Evolutionary conservation across 768 basidiomycete genomes (phyloP), one percentile per base, ranked within the genome.

Genomic region (Pleurotus tuber-regium): DNA sequence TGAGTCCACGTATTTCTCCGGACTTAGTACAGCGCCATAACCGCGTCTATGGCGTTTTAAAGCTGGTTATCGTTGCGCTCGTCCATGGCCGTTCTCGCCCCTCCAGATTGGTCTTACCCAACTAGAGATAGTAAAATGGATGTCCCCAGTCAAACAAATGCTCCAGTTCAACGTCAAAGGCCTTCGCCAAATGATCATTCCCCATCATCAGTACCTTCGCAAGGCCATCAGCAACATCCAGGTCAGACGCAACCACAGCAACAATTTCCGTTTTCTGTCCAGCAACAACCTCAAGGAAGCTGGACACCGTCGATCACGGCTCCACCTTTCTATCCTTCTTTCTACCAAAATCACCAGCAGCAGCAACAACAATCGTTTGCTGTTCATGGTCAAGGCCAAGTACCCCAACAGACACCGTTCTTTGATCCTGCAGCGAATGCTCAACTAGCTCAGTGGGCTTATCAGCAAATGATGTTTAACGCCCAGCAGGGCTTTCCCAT

Each of bases 401-500:
- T 76, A 59, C 77, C 73, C 40, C 64, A 69, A 12, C 84, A 79
- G 59, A 66, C 73, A 57, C 77, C 78, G n/a, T 89, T 81, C 65
- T 89, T 84, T 61, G 87, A 91, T 67, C 87, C 86, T 11, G 35
- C 29, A 12, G 68, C 80, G 9, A 83, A 86, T 57, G 86, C 86
- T 47, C 87, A 86, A 57, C 80, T 89, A 51, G 85, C 88, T 2
- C 87, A 89, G 66, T 92, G 90, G 89, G 87, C 89, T 30, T 92
- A 92, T 70, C 89, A 91, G 68, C 89, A 92, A 62, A 91, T 92
- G 89, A 84, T 92, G 83, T 87, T 82, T 71, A 84, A 80, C 61
- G 83, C 84, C 41, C 80, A 83, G 58, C 80, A 82, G 41, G 73
- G 70, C 40, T 77, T 75, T 60, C 66, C 59, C 54, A 71, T 72